These are phyloP conservation scores for Medicago ruthenica DNA, from an alignment of 306 rosid species.

Conservation along the genomic window DNA sequence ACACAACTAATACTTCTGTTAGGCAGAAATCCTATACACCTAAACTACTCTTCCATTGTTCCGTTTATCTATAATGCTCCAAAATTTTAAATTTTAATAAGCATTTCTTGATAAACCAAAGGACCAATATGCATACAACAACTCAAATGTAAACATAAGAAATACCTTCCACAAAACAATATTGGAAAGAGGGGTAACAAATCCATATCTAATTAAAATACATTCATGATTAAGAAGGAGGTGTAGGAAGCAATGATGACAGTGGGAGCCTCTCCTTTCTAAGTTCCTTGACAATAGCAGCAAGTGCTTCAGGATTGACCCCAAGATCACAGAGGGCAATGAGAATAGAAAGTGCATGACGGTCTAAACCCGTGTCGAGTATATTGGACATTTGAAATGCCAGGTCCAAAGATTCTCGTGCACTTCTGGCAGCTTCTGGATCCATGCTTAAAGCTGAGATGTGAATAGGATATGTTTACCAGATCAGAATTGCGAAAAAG, in stretches of 20 bases:
- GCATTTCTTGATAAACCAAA: background rate
- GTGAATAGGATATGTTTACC: background rate
- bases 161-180: background rate
- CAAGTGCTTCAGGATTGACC: slow-evolving; percentile 78
- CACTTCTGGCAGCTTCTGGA: slow-evolving; percentile 65
- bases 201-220: background rate
- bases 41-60: background rate
- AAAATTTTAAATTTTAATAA: background rate
- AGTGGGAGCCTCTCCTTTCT: slow-evolving; percentile 45
- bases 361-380: slow-evolving; percentile 69
- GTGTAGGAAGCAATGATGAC: slow-evolving; percentile 32
- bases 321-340: slow-evolving; percentile 85
- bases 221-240: slow-evolving; percentile 33
- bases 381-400: slow-evolving; percentile 79
- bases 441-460: slow-evolving; percentile 53
- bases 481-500: slow-evolving; percentile 9
- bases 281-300: slow-evolving; percentile 78
- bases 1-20: background rate
- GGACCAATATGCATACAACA: background rate
- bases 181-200: background rate
- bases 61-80: background rate
- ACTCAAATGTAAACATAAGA: background rate
- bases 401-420: slow-evolving; percentile 75
- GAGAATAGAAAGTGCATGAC: slow-evolving; percentile 80
- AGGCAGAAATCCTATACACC: background rate